phyloP scores from a whole-genome alignment of 257 asterid genomes.

The Plantago elongata region DNA sequence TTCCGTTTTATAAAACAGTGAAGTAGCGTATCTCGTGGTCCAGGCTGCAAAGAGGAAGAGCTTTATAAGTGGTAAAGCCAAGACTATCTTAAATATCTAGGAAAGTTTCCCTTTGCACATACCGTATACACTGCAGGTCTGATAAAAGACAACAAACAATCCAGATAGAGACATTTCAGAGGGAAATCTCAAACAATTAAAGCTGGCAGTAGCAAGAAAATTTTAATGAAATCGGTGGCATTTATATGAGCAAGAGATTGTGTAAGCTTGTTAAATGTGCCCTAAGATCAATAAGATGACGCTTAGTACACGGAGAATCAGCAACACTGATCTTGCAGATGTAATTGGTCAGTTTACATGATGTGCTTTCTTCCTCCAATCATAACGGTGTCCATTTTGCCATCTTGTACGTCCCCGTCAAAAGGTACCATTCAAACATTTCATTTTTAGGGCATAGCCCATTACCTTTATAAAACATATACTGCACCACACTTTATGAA shows the following conservation, averaged over 20 bases:
- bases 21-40: slow-evolving; percentile 72
- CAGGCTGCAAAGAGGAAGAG: slow-evolving; percentile 64
- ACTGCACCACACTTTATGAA: too few species aligned
- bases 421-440: too few species aligned
- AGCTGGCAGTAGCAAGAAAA: not conserved
- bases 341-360: slow-evolving; percentile 4
- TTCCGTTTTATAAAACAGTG: slow-evolving; percentile 86
- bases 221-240: not conserved
- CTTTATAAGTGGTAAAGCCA: not conserved
- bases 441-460: too few species aligned
- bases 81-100: not conserved
- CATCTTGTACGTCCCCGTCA: too few species aligned
- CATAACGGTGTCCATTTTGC: too few species aligned
- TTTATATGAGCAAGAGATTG: not conserved
- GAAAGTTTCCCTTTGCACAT: not conserved
- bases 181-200: too few species aligned
- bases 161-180: not conserved
- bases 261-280: slow-evolving; percentile 2
- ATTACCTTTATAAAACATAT: too few species aligned
- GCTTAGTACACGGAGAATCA: not conserved
- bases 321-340: not conserved
- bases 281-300: not conserved
- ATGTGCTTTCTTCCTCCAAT: not conserved
- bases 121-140: not conserved
- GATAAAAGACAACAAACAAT: slow-evolving; percentile 7